Evolutionary conservation across 495 filamentous ascomycete species (phyloP).

Genomic region (Penicillium longicatenatum): DNA sequence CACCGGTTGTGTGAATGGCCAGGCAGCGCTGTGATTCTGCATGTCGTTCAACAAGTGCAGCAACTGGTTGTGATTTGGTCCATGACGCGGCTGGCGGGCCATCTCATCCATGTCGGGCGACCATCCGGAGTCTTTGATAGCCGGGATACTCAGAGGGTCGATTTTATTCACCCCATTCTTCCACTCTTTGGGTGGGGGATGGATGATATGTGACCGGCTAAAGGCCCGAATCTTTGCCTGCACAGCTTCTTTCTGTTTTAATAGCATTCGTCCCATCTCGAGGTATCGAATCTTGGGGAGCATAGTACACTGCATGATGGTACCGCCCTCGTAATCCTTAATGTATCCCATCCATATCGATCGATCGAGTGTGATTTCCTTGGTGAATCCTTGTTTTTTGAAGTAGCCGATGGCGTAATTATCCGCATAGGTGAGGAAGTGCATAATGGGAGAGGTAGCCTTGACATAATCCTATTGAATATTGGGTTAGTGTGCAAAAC

Average conservation of each 20-base stretch:
- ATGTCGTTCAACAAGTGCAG: conserved; percentile 92
- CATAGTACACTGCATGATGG: conserved; percentile 99
- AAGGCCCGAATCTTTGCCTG: conserved; percentile 92
- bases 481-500: neutral
- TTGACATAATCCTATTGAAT: conserved; percentile 81
- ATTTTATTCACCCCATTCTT: conserved; percentile 68
- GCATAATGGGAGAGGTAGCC: conserved; percentile 94
- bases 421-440: conserved; percentile 97
- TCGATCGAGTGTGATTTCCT: conserved; percentile 91
- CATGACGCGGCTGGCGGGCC: conserved; percentile 93
- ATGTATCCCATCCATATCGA: conserved; percentile 99
- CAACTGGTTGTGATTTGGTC: conserved; percentile 92
- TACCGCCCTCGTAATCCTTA: conserved; percentile 98
- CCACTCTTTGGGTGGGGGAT: conserved; percentile 83
- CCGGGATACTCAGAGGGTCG: conserved; percentile 78
- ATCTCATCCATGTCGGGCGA: conserved; percentile 96
- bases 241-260: conserved; percentile 95
- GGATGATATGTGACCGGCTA: conserved; percentile 84
- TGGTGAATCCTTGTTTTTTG: conserved; percentile 98
- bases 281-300: conserved; percentile 92
- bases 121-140: conserved; percentile 90
- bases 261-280: conserved; percentile 88
- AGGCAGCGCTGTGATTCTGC: conserved; percentile 87
- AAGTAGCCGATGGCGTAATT: conserved; percentile 99
- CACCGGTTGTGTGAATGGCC: conserved; percentile 94